phyloP scores from a whole-genome alignment of 202 grass and related monocot genomes.

The Zoysia matrella region DNA sequence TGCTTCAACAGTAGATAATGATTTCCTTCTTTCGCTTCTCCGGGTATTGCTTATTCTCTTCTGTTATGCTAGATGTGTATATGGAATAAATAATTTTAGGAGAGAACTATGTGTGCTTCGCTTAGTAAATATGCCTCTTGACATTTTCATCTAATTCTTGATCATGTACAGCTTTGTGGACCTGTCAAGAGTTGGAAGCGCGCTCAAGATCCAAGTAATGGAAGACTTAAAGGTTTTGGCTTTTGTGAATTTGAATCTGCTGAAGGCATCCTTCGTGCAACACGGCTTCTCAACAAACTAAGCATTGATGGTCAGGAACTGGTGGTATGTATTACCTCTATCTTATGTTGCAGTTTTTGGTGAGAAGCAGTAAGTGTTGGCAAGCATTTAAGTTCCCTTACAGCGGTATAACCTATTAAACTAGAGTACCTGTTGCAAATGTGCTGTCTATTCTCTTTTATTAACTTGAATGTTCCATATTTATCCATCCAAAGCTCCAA shows the following conservation, averaged over 20 bases:
- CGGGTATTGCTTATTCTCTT: conserved; percentile 44
- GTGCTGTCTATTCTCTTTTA: conserved; percentile 4
- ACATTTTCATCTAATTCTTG: conserved; percentile 16
- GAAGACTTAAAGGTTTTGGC: no score
- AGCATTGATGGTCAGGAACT: no score
- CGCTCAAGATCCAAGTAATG: background rate
- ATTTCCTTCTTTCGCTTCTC: conserved; percentile 90
- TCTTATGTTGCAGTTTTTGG: background rate
- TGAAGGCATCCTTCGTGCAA: no score
- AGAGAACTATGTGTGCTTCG: conserved; percentile 27
- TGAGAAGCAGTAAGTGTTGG: background rate
- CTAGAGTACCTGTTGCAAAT: background rate
- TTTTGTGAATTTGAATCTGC: no score
- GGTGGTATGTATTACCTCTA: no score
- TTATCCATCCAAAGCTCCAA: background rate
- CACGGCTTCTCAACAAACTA: no score
- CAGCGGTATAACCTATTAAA: background rate
- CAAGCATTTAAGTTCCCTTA: conserved; percentile 4
- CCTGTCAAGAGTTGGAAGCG: conserved; percentile 79
- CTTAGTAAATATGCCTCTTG: background rate
- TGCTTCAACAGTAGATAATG: conserved; percentile 87
- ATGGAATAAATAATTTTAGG: no score
- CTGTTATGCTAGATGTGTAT: background rate
- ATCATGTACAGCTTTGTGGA: conserved; percentile 63
- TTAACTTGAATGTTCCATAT: conserved; percentile 16